A percentile compares a stretch with the other conserved stretches of the same genome.
These are phyloP conservation scores for Graphiopsis chlorocephala DNA, from an alignment of 2,329 filamentous ascomycete species.

Conservation along the genomic window DNA sequence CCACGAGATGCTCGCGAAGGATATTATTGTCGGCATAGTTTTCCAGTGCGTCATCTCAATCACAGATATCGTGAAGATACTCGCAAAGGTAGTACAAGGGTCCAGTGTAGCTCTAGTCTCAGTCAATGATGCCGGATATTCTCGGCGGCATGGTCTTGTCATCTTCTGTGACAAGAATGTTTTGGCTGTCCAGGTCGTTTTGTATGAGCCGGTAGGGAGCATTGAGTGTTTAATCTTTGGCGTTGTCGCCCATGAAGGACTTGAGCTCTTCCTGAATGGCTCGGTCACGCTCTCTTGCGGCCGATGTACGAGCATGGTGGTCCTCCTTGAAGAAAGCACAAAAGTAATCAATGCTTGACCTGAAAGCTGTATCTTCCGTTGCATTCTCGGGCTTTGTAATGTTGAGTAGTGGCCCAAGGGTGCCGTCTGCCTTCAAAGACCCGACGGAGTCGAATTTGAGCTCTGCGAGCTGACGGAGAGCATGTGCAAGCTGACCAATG, in stretches of 20 bases:
- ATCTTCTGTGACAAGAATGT: conserved; percentile 10
- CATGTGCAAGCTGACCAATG: neutral
- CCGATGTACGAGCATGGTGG: neutral
- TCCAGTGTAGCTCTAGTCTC: conserved; percentile 18
- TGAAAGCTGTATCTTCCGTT: neutral
- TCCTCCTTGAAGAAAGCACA: neutral
- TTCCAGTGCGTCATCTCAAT: neutral
- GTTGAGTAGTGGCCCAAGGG: conserved; percentile 12
- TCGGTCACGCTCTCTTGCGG: neutral
- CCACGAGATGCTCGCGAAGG: conserved; percentile 19
- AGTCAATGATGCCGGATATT: conserved; percentile 22
- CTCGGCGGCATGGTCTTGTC: neutral
- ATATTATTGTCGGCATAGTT: conserved; percentile 14
- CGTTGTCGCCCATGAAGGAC: neutral
- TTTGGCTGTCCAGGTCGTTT: conserved; percentile 19
- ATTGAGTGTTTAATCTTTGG: neutral
- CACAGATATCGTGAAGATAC: conserved; percentile 19
- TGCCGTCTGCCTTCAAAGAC: conserved; percentile 10
- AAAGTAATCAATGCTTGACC: neutral
- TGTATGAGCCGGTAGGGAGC: conserved; percentile 19
- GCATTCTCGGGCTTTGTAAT: neutral
- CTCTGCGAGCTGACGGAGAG: neutral
- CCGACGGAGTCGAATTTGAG: conserved; percentile 18
- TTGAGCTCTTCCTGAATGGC: neutral
- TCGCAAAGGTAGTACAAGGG: conserved; percentile 20